Evolutionary conservation across 225 moss, liverwort and hornwort species (phyloP), one percentile per base, ranked within the genome.

Genomic region (Marchantia paleacea): DNA sequence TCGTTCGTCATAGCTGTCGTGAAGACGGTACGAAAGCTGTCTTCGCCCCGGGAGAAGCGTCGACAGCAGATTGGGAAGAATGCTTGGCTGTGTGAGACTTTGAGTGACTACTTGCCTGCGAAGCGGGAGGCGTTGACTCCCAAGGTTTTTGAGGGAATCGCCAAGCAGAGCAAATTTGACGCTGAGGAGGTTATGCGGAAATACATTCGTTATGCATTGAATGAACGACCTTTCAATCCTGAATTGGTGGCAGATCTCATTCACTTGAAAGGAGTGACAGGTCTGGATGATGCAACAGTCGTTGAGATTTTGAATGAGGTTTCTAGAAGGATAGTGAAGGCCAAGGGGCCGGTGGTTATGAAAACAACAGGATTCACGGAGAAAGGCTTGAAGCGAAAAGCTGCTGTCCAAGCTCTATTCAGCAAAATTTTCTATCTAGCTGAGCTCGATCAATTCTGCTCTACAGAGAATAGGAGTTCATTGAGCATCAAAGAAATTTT

Each of bases 401-500:
- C 91, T 55, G 88, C 99, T 78, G 99, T 99, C 15, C 99, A 99
- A 85, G 94, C 87, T 39, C 90, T 99, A 69, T 99, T 99, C 79
- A 91, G 90, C 86, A 99, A 99, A 83, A 89, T 99, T 80, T 90
- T 99, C 62, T 99, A 99, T 80, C 85, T 99, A 14, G 90, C 99
- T 76, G 99, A 99, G 99, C 90, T 99, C 79, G 95, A 95, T 85
- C 94, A 94, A 84, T 99, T 99, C 78, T 94, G 94, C 73, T 89
- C 91, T n/a, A 88, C 88, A 58, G 84, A 86, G 54, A 88, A 89
- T 80, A 79, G 92, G 78, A 94, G 89, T 74, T 88, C 91, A 20
- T 81, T 95, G 85, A 91, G 89, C 69, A 94, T 99, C 73, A 99
- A 94, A 80, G 94, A 92, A 81, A 91, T 91, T 30, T 99, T 99